These are phyloP conservation scores for Dictyostelium intermedium DNA, from an alignment of 78 protist species.

Conservation along the genomic window DNA sequence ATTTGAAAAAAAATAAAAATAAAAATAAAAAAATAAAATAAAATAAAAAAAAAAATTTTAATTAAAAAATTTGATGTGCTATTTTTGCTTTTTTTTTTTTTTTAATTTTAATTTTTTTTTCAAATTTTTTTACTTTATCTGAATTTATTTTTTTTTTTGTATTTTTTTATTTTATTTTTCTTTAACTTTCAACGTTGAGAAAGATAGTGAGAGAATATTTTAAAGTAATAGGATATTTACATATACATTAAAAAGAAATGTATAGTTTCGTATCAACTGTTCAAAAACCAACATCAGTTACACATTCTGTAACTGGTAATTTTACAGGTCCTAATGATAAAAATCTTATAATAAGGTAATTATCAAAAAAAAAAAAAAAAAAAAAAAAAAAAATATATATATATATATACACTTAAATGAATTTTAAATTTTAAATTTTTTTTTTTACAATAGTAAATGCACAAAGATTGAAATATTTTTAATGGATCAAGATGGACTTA, in stretches of 20 bases:
- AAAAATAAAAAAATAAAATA: neutral
- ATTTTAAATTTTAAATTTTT: too few species aligned
- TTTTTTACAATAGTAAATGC: constrained; percentile 26
- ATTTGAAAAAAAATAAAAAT: too few species aligned
- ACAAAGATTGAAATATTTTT: constrained; percentile 83
- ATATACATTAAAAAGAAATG: neutral
- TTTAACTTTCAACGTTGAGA: neutral
- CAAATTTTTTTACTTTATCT: neutral
- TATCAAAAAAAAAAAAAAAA: neutral
- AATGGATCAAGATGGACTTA: constrained; percentile 77
- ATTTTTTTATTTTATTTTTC: neutral
- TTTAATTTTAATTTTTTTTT: neutral
- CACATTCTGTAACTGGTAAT: constrained; percentile 71
- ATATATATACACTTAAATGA: too few species aligned
- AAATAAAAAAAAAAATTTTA: neutral
- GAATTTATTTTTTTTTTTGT: neutral
- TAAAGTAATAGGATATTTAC: neutral
- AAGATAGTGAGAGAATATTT: neutral
- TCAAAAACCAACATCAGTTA: constrained; percentile 88
- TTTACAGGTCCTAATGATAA: constrained; percentile 84
- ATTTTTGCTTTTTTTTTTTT: neutral
- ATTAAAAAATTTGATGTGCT: neutral
- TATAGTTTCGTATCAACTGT: constrained; percentile 90
- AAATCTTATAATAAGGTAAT: constrained; percentile 85
- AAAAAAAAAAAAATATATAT: too few species aligned